Base-by-base conservation (phyloP, 371 early-diverging fungal species). In the Saksenaea oblongispora region DNA sequence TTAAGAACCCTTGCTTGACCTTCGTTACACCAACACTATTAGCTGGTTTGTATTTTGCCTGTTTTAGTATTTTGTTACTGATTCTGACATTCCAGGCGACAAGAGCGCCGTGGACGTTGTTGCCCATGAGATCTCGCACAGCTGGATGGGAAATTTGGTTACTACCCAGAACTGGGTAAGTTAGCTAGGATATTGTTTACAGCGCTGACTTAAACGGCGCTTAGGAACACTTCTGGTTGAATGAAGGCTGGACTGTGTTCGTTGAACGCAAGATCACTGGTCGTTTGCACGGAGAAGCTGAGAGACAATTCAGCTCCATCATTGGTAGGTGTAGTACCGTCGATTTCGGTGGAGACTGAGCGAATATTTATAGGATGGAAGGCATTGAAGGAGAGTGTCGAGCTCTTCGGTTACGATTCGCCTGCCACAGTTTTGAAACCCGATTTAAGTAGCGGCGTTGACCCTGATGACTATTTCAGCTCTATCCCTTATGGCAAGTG, bases 81-180 rank as follows among this genome's bases (percentile, higher is more conserved):
- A 14, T 34, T 37, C 3, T 36, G 27, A 47, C 10, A 10, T 54
- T 2, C 1, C 61, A 76, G 76, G 83, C 63, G 99, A 98, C 73
- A 87, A 93, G 47, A 94, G 95, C 54, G 85, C 96, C 55, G 95
- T 95, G 4, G 97, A 98, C 77, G 97, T 98, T n/a, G 90, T 98
- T 37, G 95, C 95, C n/a, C 98, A 98, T 75, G 98, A 98, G 74
- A 91, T 96, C 68, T 84, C 96, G 35, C 98, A 98, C 80, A 92
- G 92, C 76, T 98, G 97, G 97, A 93, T 93, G 84, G 98, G 98
- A 44, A 98, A 98, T 75, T 76, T 97, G 64, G 98, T 97, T 35
- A 97, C 98, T 4, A 90, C 91, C 34, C 74, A 82, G 53, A 92
- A 89, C 84, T 97, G 98, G 97, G 88, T 83, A 84, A 78, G 61